Evolutionary conservation across 768 basidiomycete species (phyloP), one percentile per base, ranked within the genome.

Genomic region (Boletus coccyginus): DNA sequence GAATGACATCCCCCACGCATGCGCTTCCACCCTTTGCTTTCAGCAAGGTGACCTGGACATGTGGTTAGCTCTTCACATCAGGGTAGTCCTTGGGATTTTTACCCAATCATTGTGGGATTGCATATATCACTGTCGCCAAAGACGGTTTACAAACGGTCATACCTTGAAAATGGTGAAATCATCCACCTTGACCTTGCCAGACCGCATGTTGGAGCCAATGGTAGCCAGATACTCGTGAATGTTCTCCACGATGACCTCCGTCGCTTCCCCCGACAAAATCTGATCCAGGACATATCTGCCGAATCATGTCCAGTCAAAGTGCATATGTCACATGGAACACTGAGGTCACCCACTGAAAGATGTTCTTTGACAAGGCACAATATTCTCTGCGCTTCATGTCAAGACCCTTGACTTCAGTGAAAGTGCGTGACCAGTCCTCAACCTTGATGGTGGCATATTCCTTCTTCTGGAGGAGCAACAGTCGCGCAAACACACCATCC

Each of bases 371-470:
- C 51, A 99, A 73, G 0, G 81, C 81, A 59, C 90, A 95, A 71
- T 93, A 99, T 70, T 99, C 97, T 78, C 97, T 79, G 44, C 97
- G 86, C 73, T 98, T 98, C 97, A 99, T 98, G 74, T 99, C 97
- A 24, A 99, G 76, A 72, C 97, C 97, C 66, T 99, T 99, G 71
- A 99, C 78, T 66, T 99, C 97, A 2, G 83, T 90, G 14, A 83
- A 84, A 0, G 90, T 88, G 54, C 82, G 80, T 0, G 81, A 80
- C 29, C 86, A 86, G 60, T 94, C 92, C 64, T 94, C 92, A 41
- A 98, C 85, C 74, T 97, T 98, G 70, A 98, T 78, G 0, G 97
- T 96, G 0, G 97, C 97, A 62, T 99, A 99, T 74, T 99, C 98
- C 79, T 99, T 99, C 82, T 99, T 99, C 67, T 98, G 96, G 52